phyloP scores from a whole-genome alignment of 208 protist species.

The Trypanosoma boissoni region DNA sequence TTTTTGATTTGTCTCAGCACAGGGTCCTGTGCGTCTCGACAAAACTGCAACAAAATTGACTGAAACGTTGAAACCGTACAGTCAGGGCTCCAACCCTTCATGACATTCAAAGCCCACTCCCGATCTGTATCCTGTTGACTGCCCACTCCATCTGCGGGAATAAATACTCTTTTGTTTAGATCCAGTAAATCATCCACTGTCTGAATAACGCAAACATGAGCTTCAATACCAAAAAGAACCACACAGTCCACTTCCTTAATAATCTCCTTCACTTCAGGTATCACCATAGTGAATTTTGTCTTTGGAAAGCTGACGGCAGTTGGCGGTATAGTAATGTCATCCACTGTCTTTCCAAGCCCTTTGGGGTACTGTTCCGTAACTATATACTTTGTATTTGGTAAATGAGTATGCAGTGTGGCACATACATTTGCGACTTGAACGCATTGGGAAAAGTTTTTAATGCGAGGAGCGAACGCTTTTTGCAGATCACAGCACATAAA shows the following conservation, averaged over 20 bases:
- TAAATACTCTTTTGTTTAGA: slow-evolving; percentile 60
- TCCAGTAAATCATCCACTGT: slow-evolving; percentile 71
- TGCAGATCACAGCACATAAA: slow-evolving; percentile 80
- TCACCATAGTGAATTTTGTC: slow-evolving; percentile 53
- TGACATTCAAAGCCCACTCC: slow-evolving; percentile 50
- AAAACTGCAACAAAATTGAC: slow-evolving; percentile 68
- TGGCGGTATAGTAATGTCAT: slow-evolving; percentile 53
- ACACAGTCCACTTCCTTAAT: slow-evolving; percentile 54
- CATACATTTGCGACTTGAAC: slow-evolving; percentile 80
- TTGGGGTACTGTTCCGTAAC: slow-evolving; percentile 86
- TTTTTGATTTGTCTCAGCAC: slow-evolving; percentile 31
- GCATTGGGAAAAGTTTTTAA: slow-evolving; percentile 62
- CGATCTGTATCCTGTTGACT: slow-evolving; percentile 67
- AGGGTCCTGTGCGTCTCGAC: slow-evolving; percentile 53
- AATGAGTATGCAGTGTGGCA: slow-evolving; percentile 38
- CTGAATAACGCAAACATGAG: slow-evolving; percentile 77
- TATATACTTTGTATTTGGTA: slow-evolving; percentile 70
- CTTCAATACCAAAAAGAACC: slow-evolving; percentile 82
- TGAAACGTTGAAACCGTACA: slow-evolving; percentile 67
- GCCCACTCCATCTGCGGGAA: slow-evolving; percentile 69
- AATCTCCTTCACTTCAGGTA: slow-evolving; percentile 46
- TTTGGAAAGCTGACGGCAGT: slow-evolving; percentile 42
- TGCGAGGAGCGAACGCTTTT: slow-evolving; percentile 53
- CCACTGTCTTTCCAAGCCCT: slow-evolving; percentile 54
- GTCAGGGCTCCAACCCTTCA: slow-evolving; percentile 56